A percentile compares a stretch with the other conserved stretches of the same genome.
Conservation (phyloP, 1,284 basidiomycete species). For the Coniophora puteana region DNA sequence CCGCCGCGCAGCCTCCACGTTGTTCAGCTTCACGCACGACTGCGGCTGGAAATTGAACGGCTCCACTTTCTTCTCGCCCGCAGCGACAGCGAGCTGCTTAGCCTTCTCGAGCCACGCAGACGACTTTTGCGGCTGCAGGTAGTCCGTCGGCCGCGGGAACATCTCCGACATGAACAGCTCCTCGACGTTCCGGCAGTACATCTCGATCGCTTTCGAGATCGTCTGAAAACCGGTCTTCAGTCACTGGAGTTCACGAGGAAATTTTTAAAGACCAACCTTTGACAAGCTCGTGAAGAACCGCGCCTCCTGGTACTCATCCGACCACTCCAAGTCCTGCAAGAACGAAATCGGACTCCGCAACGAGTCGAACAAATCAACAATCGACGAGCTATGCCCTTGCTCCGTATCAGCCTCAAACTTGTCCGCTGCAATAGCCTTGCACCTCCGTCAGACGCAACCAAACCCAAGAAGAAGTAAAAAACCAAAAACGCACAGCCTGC, state of each 20-base stretch:
- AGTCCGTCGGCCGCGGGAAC: conserved; percentile 80
- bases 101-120: conserved; percentile 96
- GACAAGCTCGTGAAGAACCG: conserved; percentile 86
- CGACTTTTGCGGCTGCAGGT: conserved; percentile 77
- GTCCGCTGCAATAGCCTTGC: conserved; percentile 81
- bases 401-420: conserved; percentile 86
- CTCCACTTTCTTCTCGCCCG: conserved; percentile 87
- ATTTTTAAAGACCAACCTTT: conserved; percentile 49
- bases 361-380: conserved; percentile 94
- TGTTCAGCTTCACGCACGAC: conserved; percentile 97
- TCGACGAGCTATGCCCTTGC: conserved; percentile 91
- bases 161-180: conserved; percentile 91
- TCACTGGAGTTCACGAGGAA: neutral
- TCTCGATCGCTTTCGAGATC: conserved; percentile 87
- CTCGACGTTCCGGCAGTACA: conserved; percentile 88
- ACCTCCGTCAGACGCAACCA: conserved; percentile 2
- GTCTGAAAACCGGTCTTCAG: conserved; percentile 47
- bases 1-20: conserved; percentile 89
- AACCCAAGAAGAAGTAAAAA: too few relatives aligned
- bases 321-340: conserved; percentile 89
- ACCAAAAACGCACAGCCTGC: conserved; percentile 60
- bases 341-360: conserved; percentile 89
- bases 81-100: conserved; percentile 62
- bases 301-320: conserved; percentile 86
- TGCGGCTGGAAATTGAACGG: conserved; percentile 93